These are phyloP conservation scores for Aspergillus versicolor DNA, from an alignment of 2,329 filamentous ascomycete species.

Conservation along the genomic window DNA sequence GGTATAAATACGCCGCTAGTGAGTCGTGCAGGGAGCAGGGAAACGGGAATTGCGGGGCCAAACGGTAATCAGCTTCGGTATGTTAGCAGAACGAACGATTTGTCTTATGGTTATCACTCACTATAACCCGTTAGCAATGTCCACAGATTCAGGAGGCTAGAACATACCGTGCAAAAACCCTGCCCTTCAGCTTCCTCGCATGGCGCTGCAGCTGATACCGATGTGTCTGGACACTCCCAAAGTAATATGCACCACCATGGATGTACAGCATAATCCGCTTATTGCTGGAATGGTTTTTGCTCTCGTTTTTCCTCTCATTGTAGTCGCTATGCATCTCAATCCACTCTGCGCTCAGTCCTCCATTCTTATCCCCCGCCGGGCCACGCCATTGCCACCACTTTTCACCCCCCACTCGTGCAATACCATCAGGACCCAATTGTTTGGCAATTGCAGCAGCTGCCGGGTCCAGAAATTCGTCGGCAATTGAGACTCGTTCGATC, in stretches of 20 bases:
- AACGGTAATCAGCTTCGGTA: slow-evolving; percentile 65
- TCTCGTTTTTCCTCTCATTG: slow-evolving; percentile 64
- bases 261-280: slow-evolving; percentile 88
- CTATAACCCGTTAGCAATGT: slow-evolving; percentile 22
- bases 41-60: slow-evolving; percentile 93
- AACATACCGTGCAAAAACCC: slow-evolving; percentile 70
- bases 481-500: slow-evolving; percentile 67
- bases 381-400: slow-evolving; percentile 87
- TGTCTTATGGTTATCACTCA: slow-evolving; percentile 14
- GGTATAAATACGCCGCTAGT: slow-evolving; percentile 79
- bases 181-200: slow-evolving; percentile 87
- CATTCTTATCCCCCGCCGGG: slow-evolving; percentile 52
- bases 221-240: slow-evolving; percentile 93
- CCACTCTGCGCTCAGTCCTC: slow-evolving; percentile 77
- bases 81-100: background rate
- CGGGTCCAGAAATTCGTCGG: slow-evolving; percentile 60
- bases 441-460: slow-evolving; percentile 67
- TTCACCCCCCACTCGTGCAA: slow-evolving; percentile 73
- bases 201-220: slow-evolving; percentile 98
- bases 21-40: slow-evolving; percentile 91
- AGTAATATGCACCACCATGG: slow-evolving; percentile 93
- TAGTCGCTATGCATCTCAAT: slow-evolving; percentile 91
- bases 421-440: slow-evolving; percentile 75
- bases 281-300: slow-evolving; percentile 47
- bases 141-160: background rate